These are phyloP conservation scores for Entrophospora sp. DNA, from an alignment of 192 early-diverging fungal species.

Conservation along the genomic window DNA sequence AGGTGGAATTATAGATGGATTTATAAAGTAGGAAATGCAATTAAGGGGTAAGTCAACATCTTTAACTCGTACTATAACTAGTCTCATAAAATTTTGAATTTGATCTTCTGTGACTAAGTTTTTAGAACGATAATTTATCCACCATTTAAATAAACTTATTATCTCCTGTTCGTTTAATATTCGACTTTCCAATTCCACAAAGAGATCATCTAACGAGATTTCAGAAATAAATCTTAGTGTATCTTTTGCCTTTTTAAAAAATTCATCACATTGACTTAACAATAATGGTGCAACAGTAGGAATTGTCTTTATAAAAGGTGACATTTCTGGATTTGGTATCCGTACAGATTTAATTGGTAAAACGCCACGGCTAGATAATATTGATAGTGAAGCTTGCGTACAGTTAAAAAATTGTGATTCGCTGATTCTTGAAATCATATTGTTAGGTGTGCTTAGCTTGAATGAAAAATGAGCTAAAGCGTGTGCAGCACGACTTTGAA, in stretches of 20 bases:
- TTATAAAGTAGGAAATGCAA: constrained; percentile 49
- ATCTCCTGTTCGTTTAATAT: constrained; percentile 50
- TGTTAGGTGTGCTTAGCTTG: constrained; percentile 61
- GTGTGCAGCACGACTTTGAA: constrained; percentile 54
- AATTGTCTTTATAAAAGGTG: constrained; percentile 51
- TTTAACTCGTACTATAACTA: not conserved
- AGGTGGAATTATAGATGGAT: constrained; percentile 19
- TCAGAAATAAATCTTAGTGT: constrained; percentile 26
- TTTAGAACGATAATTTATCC: constrained; percentile 41
- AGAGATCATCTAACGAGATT: constrained; percentile 54
- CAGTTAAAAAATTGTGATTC: constrained; percentile 49
- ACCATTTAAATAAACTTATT: constrained; percentile 68
- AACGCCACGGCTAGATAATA: constrained; percentile 64
- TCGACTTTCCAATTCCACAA: constrained; percentile 51
- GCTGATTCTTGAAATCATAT: constrained; percentile 51
- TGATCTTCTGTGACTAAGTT: not conserved
- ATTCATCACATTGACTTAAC: constrained; percentile 43
- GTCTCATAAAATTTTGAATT: not conserved
- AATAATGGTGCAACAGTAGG: constrained; percentile 50
- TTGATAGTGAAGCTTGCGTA: constrained; percentile 34
- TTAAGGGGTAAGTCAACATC: constrained; percentile 36
- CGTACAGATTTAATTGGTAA: constrained; percentile 42
- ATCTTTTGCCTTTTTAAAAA: constrained; percentile 43
- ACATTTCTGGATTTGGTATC: constrained; percentile 51
- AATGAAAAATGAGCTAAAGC: constrained; percentile 58